Base-by-base conservation (phyloP, 2,329 filamentous ascomycete species). In the Lasiodiplodia sp. region DNA sequence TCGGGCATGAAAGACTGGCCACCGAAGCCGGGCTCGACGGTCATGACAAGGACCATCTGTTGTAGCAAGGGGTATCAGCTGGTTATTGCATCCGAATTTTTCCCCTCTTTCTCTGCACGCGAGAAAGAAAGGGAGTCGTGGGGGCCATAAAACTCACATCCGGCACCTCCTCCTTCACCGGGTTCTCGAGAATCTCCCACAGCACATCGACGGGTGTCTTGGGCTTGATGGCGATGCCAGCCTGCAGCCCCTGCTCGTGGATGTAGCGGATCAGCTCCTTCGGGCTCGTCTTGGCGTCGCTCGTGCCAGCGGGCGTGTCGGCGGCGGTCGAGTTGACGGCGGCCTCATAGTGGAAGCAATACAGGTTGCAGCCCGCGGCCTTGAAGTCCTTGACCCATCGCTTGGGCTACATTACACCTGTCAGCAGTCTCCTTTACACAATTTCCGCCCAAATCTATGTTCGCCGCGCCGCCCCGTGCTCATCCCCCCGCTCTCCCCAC, bases 261-360 rank as follows among this genome's bases (percentile, higher is more conserved):
- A 99, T 97, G 79, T 95, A 97, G 74, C 88, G 88, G 75, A 98
- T 93, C 75, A 99, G 84, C 73, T 95, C 92, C 76, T 89, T 90
- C 5, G 96, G 95, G 75, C 83, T 94, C 2, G 95, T 98, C 79
- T 89, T 91, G 70, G 84, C 80, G 67, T 92, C 91, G 16, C 88
- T 89, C 66, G 83, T 86, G 68, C 86, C 87, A 74, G 91, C 89
- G 58, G 95, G 94, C 67, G 87, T 89, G 77, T 94, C 93, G 75
- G 94, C 94, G 44, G 92, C 93, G 53, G 92, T 92, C 63, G 93
- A 97, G 73, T 84, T 82, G 60, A 96, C 87, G 72, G 96, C 96
- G 31, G 96, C 96, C 83, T 99, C 96, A 82, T 98, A 98, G 86
- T 99, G 96, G 86, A 99, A 99, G 86, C 96, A 98, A 86, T 99